phyloP scores from a whole-genome alignment of 306 rosid species.

The Dalbergia oliveri region DNA sequence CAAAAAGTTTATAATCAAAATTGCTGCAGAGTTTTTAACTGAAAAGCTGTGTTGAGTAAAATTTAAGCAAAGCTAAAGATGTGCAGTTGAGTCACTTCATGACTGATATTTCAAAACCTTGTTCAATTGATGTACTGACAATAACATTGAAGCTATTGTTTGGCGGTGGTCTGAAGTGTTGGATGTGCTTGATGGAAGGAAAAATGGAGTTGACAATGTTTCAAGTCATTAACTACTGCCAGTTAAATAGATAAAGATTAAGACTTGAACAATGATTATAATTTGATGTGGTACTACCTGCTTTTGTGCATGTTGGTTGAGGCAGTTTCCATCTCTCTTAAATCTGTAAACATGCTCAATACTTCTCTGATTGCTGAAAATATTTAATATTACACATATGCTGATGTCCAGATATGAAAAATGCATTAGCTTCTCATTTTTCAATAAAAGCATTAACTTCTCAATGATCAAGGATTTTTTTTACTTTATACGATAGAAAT shows the following conservation, averaged over 20 bases:
- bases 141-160: background rate
- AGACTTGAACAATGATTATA: slow-evolving; percentile 26
- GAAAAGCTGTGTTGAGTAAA: slow-evolving; percentile 26
- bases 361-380: background rate
- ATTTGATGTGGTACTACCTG: slow-evolving; percentile 21
- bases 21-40: slow-evolving; percentile 8
- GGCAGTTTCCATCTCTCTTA: slow-evolving; percentile 4
- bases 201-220: slow-evolving; percentile 34
- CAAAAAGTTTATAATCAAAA: slow-evolving; percentile 12
- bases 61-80: slow-evolving; percentile 10
- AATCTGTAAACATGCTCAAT: background rate
- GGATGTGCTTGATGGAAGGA: slow-evolving; percentile 19
- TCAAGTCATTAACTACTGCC: slow-evolving; percentile 22
- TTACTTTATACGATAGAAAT: slow-evolving; percentile 40
- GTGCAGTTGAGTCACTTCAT: slow-evolving; percentile 20
- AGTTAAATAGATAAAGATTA: slow-evolving; percentile 4
- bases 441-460: slow-evolving; percentile 19
- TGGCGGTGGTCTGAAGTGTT: slow-evolving; percentile 8
- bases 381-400: background rate
- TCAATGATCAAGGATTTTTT: slow-evolving; percentile 54
- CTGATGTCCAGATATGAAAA: slow-evolving; percentile 5
- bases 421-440: slow-evolving; percentile 21
- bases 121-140: slow-evolving; percentile 27
- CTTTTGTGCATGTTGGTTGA: slow-evolving; percentile 1
- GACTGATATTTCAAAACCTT: slow-evolving; percentile 15